Percentiles rank a stretch among this genome's conserved stretches.
Evolutionary conservation across 1,139 yeast genomes (phyloP).

Genomic region (Meyerozyma athensensis): DNA sequence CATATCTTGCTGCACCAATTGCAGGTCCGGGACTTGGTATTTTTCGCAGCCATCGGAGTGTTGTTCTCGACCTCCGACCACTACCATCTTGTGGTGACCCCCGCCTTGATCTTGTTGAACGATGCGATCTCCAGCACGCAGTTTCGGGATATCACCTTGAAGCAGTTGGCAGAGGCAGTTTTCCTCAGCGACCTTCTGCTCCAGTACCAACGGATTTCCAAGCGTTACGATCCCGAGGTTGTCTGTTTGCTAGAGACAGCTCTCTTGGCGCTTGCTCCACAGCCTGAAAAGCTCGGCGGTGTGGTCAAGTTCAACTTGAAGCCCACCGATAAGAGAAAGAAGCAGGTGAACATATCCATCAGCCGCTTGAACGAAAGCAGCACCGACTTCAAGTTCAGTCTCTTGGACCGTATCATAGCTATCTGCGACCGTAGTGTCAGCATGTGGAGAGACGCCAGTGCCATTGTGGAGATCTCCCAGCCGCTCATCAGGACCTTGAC

Average conservation of each 20-base stretch:
- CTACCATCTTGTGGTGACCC: slow-evolving; percentile 87
- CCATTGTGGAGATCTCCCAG: slow-evolving; percentile 54
- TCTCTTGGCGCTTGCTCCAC: slow-evolving; percentile 43
- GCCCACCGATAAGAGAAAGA: background rate
- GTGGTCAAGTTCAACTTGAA: background rate
- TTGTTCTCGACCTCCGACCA: slow-evolving; percentile 93
- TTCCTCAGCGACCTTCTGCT: slow-evolving; percentile 61
- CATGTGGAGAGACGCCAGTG: slow-evolving; percentile 62
- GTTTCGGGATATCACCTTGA: slow-evolving; percentile 41
- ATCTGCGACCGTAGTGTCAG: slow-evolving; percentile 27
- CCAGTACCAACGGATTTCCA: slow-evolving; percentile 73
- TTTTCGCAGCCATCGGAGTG: slow-evolving; percentile 67
- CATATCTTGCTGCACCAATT: slow-evolving; percentile 35
- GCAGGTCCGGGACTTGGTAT: slow-evolving; percentile 52
- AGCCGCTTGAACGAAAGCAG: slow-evolving; percentile 8
- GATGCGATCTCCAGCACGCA: slow-evolving; percentile 48
- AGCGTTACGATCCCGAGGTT: slow-evolving; percentile 80
- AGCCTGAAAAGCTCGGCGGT: slow-evolving; percentile 20
- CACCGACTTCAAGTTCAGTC: slow-evolving; percentile 21
- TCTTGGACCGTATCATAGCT: slow-evolving; percentile 24
- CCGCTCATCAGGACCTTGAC: slow-evolving; percentile 35
- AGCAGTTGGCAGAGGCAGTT: slow-evolving; percentile 44
- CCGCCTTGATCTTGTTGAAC: slow-evolving; percentile 68
- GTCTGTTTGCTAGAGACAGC: slow-evolving; percentile 54
- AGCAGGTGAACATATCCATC: background rate